phyloP scores from a whole-genome alignment of 345 rosid species.

The Moricandia moricandioides region DNA sequence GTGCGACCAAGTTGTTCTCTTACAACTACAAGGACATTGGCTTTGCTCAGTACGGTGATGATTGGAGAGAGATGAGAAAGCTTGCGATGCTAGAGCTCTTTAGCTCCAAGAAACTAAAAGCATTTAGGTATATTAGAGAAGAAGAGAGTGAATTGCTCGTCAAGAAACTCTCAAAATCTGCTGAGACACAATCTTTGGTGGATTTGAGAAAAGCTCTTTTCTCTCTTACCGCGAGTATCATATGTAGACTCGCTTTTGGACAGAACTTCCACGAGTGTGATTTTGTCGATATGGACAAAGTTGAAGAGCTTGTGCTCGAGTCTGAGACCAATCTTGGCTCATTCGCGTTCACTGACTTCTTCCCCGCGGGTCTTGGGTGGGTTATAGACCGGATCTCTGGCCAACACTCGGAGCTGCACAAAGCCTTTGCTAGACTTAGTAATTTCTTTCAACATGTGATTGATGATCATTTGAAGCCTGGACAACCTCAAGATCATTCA shows the following conservation, averaged over 20 bases:
- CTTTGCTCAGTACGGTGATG: constrained; percentile 40
- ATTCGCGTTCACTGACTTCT: constrained; percentile 37
- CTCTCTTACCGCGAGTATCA: constrained; percentile 31
- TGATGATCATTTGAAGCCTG: constrained; percentile 44
- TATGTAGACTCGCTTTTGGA: constrained; percentile 41
- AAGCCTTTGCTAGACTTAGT: constrained; percentile 37
- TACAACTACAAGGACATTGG: constrained; percentile 42
- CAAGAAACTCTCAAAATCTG: constrained; percentile 22
- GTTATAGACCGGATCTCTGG: constrained; percentile 42
- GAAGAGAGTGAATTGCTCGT: constrained; percentile 37
- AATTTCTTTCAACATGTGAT: constrained; percentile 39
- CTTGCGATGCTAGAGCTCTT: constrained; percentile 41
- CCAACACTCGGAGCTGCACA: constrained; percentile 30
- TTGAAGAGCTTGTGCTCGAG: constrained; percentile 43
- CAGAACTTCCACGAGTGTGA: constrained; percentile 35
- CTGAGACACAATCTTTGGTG: constrained; percentile 27
- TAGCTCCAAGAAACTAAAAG: constrained; percentile 39
- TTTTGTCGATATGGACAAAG: constrained; percentile 34
- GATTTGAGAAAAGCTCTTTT: constrained; percentile 32
- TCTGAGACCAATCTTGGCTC: constrained; percentile 26
- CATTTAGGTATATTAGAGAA: constrained; percentile 41
- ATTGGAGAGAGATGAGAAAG: constrained; percentile 43
- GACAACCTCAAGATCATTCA: constrained; percentile 16
- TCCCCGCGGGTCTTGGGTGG: constrained; percentile 45
- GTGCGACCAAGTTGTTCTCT: constrained; percentile 21